These are phyloP conservation scores for Blastocystis sp. DNA, from an alignment of 352 stramenopile species.

Conservation along the genomic window DNA sequence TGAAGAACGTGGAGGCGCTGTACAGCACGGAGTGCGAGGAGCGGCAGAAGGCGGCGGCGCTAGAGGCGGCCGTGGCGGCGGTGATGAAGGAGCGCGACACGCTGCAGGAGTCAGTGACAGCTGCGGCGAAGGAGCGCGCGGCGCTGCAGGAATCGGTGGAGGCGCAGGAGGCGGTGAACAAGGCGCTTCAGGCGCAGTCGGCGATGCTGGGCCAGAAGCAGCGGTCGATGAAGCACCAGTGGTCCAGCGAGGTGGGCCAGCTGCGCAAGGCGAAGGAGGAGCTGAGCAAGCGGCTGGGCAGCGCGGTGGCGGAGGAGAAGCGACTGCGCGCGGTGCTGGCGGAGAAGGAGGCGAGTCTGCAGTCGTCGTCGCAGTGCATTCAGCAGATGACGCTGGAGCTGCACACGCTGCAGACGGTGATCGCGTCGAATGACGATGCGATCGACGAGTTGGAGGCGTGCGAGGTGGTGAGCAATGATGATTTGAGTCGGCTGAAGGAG, in stretches of 20 bases:
- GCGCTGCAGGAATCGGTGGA: not conserved
- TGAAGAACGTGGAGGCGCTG: not conserved
- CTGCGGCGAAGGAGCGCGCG: not conserved
- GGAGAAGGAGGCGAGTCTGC: not conserved
- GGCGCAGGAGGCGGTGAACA: not conserved
- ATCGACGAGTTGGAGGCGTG: constrained; percentile 33
- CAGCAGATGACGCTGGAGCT: constrained; percentile 29
- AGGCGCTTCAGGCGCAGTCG: constrained; percentile 17
- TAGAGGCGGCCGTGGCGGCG: not conserved
- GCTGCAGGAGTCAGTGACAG: not conserved
- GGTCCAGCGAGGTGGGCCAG: not conserved
- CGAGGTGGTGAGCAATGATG: constrained; percentile 1
- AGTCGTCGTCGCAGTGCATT: not conserved
- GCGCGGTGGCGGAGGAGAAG: not conserved
- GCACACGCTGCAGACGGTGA: constrained; percentile 19
- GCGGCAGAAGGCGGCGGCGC: not conserved
- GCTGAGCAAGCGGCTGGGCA: not conserved
- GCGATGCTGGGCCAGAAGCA: not conserved
- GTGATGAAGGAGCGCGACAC: not conserved
- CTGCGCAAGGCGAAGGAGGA: not conserved
- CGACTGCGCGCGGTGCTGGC: not conserved
- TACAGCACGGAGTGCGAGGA: not conserved
- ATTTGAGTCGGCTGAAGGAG: not conserved
- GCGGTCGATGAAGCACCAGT: constrained; percentile 1
- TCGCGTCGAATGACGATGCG: not conserved